A percentile compares a stretch with the other conserved stretches of the same genome.
phyloP scores from a whole-genome alignment of 768 basidiomycete species.

The Tephrocybe sp. region DNA sequence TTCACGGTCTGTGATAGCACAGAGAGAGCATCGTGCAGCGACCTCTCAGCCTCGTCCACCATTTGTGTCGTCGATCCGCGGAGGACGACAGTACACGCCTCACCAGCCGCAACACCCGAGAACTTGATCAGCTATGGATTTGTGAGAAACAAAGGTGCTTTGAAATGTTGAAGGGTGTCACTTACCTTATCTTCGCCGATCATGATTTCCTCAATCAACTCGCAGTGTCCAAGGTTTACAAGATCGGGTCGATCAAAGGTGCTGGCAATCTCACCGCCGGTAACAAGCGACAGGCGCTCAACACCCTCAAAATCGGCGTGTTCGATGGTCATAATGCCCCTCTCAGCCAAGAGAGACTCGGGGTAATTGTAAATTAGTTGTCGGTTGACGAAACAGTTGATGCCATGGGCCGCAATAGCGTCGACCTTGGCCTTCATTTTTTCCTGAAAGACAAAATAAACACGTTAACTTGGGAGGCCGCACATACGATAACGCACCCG shows the following conservation, averaged over 20 bases:
- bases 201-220: slow-evolving; percentile 97
- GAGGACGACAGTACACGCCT: slow-evolving; percentile 96
- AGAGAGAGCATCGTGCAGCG: slow-evolving; percentile 94
- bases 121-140: slow-evolving; percentile 90
- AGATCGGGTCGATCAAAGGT: slow-evolving; percentile 93
- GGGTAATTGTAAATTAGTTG: slow-evolving; percentile 99
- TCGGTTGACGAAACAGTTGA: slow-evolving; percentile 96
- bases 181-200: slow-evolving; percentile 97
- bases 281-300: slow-evolving; percentile 91
- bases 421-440: slow-evolving; percentile 99
- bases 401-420: slow-evolving; percentile 88
- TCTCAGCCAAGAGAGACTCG: slow-evolving; percentile 90
- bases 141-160: neutral
- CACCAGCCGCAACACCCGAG: slow-evolving; percentile 96
- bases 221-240: slow-evolving; percentile 90
- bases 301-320: slow-evolving; percentile 99
- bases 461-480: neutral
- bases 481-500: slow-evolving; percentile 42
- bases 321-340: slow-evolving; percentile 94
- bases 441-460: slow-evolving; percentile 55
- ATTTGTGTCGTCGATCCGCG: slow-evolving; percentile 98
- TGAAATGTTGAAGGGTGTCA: neutral
- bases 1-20: slow-evolving; percentile 97
- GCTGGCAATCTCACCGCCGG: slow-evolving; percentile 95
- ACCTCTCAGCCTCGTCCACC: slow-evolving; percentile 98